Percentiles rank a stretch among this genome's conserved stretches.
phyloP scores from a whole-genome alignment of 805 yeast genomes.

The Lipomyces kockii region DNA sequence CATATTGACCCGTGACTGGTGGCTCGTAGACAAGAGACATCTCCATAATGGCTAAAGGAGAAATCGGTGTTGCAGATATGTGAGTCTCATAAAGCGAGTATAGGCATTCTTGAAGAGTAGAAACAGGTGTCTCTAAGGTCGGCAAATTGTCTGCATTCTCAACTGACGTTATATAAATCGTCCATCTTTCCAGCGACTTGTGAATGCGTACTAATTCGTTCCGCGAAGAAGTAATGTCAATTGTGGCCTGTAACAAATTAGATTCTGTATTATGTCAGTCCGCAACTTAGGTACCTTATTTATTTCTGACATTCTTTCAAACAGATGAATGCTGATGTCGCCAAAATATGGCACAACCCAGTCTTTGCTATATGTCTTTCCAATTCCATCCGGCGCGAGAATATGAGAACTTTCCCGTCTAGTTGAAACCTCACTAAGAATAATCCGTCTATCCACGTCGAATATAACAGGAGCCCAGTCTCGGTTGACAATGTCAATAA shows the following conservation, averaged over 20 bases:
- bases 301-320: conserved; percentile 38
- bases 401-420: conserved; percentile 69
- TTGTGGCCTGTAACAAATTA: conserved; percentile 48
- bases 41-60: conserved; percentile 61
- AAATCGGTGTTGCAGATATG: conserved; percentile 46
- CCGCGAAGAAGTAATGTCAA: conserved; percentile 52
- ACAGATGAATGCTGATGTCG: conserved; percentile 65
- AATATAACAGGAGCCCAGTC: conserved; percentile 95
- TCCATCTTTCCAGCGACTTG: conserved; percentile 82
- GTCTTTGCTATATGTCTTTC: conserved; percentile 72
- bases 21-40: conserved; percentile 70
- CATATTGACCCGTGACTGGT: conserved; percentile 54
- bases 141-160: conserved; percentile 11
- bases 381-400: conserved; percentile 86
- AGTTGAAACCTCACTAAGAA: conserved; percentile 57
- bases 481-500: conserved; percentile 63
- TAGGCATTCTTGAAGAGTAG: conserved; percentile 50
- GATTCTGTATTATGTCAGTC: conserved; percentile 4
- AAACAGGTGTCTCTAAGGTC: conserved; percentile 38
- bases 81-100: conserved; percentile 48
- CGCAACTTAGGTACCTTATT: conserved; percentile 11
- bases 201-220: conserved; percentile 68
- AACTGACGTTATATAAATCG: conserved; percentile 38
- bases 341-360: conserved; percentile 89
- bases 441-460: conserved; percentile 78